These are phyloP conservation scores for Paecilomyces dactylethromorphus DNA, from an alignment of 2,329 filamentous ascomycete genomes.

Conservation along the genomic window DNA sequence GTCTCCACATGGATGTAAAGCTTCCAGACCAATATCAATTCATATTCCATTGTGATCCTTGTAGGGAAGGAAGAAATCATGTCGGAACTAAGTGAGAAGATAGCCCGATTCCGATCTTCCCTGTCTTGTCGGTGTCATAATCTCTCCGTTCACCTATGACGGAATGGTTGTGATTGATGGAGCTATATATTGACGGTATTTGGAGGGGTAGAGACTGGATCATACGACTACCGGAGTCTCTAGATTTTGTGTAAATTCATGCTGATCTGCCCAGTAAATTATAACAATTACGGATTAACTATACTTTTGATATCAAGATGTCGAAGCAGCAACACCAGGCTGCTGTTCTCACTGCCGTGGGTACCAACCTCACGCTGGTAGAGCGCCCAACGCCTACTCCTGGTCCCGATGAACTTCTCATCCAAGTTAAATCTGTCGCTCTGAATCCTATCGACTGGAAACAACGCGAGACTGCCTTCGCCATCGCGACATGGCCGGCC, in stretches of 20 bases:
- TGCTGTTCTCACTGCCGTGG: background rate
- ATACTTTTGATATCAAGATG: background rate
- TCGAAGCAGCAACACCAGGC: background rate
- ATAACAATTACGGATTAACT: background rate
- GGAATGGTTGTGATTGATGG: too few relatives aligned
- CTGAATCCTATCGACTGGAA: slow-evolving; percentile 35
- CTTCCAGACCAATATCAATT: too few relatives aligned
- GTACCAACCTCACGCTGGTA: background rate
- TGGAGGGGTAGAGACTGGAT: too few relatives aligned
- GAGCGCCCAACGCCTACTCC: slow-evolving; percentile 20
- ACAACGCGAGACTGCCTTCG: slow-evolving; percentile 15
- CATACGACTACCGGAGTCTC: background rate
- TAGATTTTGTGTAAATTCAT: too few relatives aligned
- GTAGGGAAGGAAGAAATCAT: too few relatives aligned
- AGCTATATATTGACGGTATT: too few relatives aligned
- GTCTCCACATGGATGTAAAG: background rate
- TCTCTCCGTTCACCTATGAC: too few relatives aligned
- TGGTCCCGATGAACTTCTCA: slow-evolving; percentile 32
- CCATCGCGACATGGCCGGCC: slow-evolving; percentile 16
- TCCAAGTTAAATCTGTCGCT: slow-evolving; percentile 35
- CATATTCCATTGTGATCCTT: too few relatives aligned
- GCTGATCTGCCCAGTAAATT: too few relatives aligned
- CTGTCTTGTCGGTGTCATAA: too few relatives aligned
- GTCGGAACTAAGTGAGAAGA: too few relatives aligned
- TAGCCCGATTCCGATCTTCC: too few relatives aligned